Conservation (phyloP, 352 stramenopile genomes). For the Pythium biforme region DNA sequence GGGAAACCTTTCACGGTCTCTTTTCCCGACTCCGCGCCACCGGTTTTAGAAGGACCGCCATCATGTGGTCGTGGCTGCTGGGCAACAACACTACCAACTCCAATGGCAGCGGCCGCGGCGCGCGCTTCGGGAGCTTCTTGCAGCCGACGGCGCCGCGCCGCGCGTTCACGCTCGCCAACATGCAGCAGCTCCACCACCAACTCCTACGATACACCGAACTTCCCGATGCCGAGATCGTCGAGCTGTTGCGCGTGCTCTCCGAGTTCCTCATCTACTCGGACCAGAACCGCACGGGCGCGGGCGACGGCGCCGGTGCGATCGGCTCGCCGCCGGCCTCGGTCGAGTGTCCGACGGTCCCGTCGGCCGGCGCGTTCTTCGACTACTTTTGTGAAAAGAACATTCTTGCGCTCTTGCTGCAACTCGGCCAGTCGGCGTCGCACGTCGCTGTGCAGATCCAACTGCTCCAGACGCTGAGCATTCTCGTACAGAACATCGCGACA, state of each 20-base stretch:
- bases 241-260: slow-evolving; percentile 74
- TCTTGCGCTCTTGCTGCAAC: slow-evolving; percentile 87
- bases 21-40: too few relatives aligned
- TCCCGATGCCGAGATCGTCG: slow-evolving; percentile 72
- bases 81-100: slow-evolving; percentile 21
- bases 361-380: slow-evolving; percentile 85
- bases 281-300: slow-evolving; percentile 55
- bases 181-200: slow-evolving; percentile 75
- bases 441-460: slow-evolving; percentile 90
- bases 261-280: slow-evolving; percentile 90
- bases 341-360: slow-evolving; percentile 22
- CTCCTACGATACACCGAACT: slow-evolving; percentile 55
- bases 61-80: slow-evolving; percentile 49
- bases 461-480: slow-evolving; percentile 91
- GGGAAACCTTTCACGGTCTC: not conserved
- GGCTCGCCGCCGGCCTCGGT: slow-evolving; percentile 18
- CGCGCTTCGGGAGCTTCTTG: slow-evolving; percentile 25
- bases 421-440: slow-evolving; percentile 53
- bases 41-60: too few relatives aligned
- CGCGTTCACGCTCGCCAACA: slow-evolving; percentile 69
- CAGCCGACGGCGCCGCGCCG: slow-evolving; percentile 15
- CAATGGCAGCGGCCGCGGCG: slow-evolving; percentile 18
- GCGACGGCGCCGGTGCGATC: too few relatives aligned
- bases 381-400: slow-evolving; percentile 98
- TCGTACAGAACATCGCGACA: slow-evolving; percentile 90